Evolutionary conservation across 2,329 filamentous ascomycete species (phyloP), one percentile per base, ranked within the genome.

Genomic region (Magnaporthiopsis rhizophila): DNA sequence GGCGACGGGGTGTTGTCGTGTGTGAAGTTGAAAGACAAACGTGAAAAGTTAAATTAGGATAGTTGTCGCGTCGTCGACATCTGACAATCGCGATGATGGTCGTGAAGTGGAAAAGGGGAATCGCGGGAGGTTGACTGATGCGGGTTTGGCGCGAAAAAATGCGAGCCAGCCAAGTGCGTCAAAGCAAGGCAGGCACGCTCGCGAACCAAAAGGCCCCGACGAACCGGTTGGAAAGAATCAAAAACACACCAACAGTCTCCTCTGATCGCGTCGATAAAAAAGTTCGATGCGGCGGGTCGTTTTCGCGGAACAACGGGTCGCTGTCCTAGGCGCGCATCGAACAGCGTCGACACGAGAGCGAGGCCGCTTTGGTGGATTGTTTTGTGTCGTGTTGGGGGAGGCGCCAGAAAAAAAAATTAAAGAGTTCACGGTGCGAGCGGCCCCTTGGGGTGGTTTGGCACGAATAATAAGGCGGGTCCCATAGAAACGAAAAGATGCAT

Each of bases 41-140:
- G 34, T 32, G 24, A 24, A 2, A 26, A 13, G 21, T 50, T 26
- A 18, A 13, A 50, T 32, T 59, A 50, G 18, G 57, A n/a, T n/a
- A 11, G 57, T 30, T n/a, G 56, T 59, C 58, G 62, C 57, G 24
- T 58, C 50, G 62, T 45, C 56, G 62, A 63, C 62, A 63, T 63
- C 45, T 57, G 57, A 58, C 62, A 63, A 28, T 36, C 50, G 30
- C 36, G 56, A 13, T 63, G 30, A 18, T 63, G 4, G 53, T 34
- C 26, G 57, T 28, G 24, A 4, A 18, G 26, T 12, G 57, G 57
- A 24, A 63, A 28, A 28, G 21, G 57, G 28, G 28, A 28, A 45
- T 28, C 36, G 62, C 24, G 32, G 28, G 53, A 18, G 56, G 18
- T 53, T 53, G 18, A 21, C 21, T 50, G 38, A 24, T 53, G 45